phyloP scores from a whole-genome alignment of 1,139 yeast genomes.

The Zygoascus meyerae region DNA sequence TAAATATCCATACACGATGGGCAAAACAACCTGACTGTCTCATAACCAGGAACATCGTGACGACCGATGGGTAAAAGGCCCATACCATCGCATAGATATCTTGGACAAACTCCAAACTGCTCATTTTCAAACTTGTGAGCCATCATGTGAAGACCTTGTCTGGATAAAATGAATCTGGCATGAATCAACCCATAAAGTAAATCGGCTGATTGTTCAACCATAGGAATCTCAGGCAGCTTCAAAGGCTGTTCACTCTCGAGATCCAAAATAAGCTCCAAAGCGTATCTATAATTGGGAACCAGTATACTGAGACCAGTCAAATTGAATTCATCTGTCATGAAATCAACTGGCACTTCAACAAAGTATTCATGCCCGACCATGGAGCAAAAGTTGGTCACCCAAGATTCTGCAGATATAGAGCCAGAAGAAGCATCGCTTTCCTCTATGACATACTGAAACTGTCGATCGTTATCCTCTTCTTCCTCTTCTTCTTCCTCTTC shows the following conservation, averaged over 20 bases:
- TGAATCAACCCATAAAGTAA: conserved; percentile 88
- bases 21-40: conserved; percentile 86
- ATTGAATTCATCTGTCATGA: conserved; percentile 94
- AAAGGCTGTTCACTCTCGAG: conserved; percentile 64
- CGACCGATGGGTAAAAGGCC: conserved; percentile 89
- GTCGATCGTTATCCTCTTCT: conserved; percentile 14
- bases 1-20: conserved; percentile 93
- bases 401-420: conserved; percentile 40
- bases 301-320: conserved; percentile 80
- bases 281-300: conserved; percentile 89
- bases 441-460: conserved; percentile 7
- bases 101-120: conserved; percentile 88
- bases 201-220: conserved; percentile 87
- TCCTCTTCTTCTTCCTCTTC: conserved; percentile 13
- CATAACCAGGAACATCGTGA: conserved; percentile 84
- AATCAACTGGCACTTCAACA: conserved; percentile 87
- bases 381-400: conserved; percentile 88
- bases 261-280: conserved; percentile 83
- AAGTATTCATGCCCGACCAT: conserved; percentile 89
- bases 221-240: conserved; percentile 62
- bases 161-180: conserved; percentile 82
- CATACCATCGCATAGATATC: conserved; percentile 88
- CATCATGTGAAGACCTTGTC: conserved; percentile 89
- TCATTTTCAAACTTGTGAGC: conserved; percentile 90
- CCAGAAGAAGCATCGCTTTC: conserved; percentile 20